A percentile compares a stretch with the other conserved stretches of the same genome.
Evolutionary conservation across 2,329 filamentous ascomycete species (phyloP).

Genomic region (Sphaerulina vaccinii): DNA sequence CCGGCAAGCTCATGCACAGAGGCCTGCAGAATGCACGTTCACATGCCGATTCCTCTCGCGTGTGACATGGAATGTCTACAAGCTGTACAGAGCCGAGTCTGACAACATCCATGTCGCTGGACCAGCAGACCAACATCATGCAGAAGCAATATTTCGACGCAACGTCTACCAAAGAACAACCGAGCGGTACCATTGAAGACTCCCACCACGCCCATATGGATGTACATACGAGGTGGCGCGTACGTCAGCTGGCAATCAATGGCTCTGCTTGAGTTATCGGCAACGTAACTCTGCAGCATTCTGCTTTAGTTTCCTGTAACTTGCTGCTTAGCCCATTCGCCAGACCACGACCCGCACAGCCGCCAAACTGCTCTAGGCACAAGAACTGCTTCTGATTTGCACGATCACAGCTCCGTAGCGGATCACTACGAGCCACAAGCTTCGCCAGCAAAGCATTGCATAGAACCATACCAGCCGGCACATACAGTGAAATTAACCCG

Average conservation of each 20-base stretch:
- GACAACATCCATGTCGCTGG: not conserved
- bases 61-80: not conserved
- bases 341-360: not conserved
- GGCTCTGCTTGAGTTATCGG: not conserved
- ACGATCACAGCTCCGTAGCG: conserved; percentile 4
- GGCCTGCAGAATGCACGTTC: not conserved
- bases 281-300: conserved; percentile 8
- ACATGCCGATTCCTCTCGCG: not conserved
- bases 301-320: conserved; percentile 8
- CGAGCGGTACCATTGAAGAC: not conserved
- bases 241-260: not conserved
- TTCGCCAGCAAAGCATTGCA: conserved; percentile 13
- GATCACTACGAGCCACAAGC: conserved; percentile 8
- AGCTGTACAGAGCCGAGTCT: too few species aligned
- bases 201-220: not conserved
- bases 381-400: conserved; percentile 2
- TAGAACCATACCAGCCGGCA: conserved; percentile 2
- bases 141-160: too few species aligned
- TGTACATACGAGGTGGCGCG: too few species aligned
- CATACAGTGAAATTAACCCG: not conserved
- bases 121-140: not conserved
- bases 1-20: not conserved
- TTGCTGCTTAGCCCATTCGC: conserved; percentile 2
- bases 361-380: conserved; percentile 3
- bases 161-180: not conserved